Percentiles rank a stretch among this genome's conserved stretches.
phyloP scores from a whole-genome alignment of 192 early-diverging fungal species.

The Backusella psychrophila region DNA sequence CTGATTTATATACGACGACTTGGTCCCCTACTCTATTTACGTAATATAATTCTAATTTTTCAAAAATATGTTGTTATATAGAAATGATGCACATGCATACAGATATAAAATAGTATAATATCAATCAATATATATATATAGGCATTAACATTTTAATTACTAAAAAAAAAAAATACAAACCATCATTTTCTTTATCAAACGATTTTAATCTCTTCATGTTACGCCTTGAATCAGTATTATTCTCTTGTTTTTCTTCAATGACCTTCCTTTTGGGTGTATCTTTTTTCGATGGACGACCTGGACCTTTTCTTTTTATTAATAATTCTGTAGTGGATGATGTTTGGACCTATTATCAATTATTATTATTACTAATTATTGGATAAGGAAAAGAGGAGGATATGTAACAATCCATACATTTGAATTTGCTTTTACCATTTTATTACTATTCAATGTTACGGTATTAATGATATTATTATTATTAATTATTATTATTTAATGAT shows the following conservation, averaged over 20 bases:
- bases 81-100: slow-evolving; percentile 2
- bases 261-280: not conserved
- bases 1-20: not conserved
- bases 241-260: not conserved
- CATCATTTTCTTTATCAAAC: slow-evolving; percentile 1
- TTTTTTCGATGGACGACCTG: slow-evolving; percentile 12
- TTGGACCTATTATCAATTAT: not conserved
- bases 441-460: not conserved
- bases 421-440: not conserved
- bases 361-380: not conserved
- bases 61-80: not conserved
- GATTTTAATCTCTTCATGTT: not conserved
- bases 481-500: not conserved
- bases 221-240: not conserved
- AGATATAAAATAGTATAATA: not conserved
- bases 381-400: not conserved
- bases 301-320: not conserved
- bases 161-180: not conserved
- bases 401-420: not conserved
- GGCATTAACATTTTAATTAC: not conserved
- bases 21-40: slow-evolving; percentile 9
- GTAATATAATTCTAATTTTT: not conserved
- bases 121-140: slow-evolving; percentile 1
- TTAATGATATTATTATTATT: not conserved
- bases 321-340: not conserved